Evolutionary conservation across 768 basidiomycete genomes (phyloP).

Genomic region (Naganishia friedmannii): DNA sequence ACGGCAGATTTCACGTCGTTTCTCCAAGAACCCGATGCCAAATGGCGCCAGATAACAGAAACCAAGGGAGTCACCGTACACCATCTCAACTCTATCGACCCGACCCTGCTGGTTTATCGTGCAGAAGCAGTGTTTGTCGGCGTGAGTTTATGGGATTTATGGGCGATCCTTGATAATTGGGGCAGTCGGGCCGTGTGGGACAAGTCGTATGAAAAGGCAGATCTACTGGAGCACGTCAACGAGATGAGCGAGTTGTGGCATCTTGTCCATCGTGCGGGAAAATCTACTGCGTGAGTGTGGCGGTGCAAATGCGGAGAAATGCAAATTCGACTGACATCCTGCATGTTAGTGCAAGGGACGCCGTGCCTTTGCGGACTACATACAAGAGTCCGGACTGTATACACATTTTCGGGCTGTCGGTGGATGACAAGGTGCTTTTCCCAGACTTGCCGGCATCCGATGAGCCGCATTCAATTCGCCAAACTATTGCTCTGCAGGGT

Average conservation of each 20-base stretch:
- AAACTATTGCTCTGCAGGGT: constrained; percentile 95
- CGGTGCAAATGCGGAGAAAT: neutral
- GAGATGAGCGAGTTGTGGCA: constrained; percentile 81
- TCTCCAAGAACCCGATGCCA: constrained; percentile 94
- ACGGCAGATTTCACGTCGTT: constrained; percentile 77
- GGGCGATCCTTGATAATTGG: constrained; percentile 77
- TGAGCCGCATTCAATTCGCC: constrained; percentile 78
- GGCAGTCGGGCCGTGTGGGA: constrained; percentile 84
- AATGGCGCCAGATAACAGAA: constrained; percentile 82
- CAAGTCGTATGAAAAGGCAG: constrained; percentile 80
- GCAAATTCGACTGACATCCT: neutral
- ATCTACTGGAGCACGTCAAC: constrained; percentile 80
- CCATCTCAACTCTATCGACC: constrained; percentile 94
- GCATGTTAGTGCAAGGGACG: constrained; percentile 71
- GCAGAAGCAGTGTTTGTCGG: constrained; percentile 98
- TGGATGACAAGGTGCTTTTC: constrained; percentile 82
- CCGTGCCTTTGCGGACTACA: constrained; percentile 85
- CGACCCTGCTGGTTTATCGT: constrained; percentile 89
- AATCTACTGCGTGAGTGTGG: constrained; percentile 77
- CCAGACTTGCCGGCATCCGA: constrained; percentile 61
- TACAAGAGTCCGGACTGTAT: constrained; percentile 95
- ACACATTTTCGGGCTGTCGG: constrained; percentile 92
- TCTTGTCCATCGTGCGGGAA: constrained; percentile 66
- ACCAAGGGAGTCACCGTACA: constrained; percentile 86
- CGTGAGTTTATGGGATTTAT: constrained; percentile 91